Evolutionary conservation across 2,329 filamentous ascomycete species (phyloP), one percentile per base, ranked within the genome.

Genomic region (Diaporthe humulicola): DNA sequence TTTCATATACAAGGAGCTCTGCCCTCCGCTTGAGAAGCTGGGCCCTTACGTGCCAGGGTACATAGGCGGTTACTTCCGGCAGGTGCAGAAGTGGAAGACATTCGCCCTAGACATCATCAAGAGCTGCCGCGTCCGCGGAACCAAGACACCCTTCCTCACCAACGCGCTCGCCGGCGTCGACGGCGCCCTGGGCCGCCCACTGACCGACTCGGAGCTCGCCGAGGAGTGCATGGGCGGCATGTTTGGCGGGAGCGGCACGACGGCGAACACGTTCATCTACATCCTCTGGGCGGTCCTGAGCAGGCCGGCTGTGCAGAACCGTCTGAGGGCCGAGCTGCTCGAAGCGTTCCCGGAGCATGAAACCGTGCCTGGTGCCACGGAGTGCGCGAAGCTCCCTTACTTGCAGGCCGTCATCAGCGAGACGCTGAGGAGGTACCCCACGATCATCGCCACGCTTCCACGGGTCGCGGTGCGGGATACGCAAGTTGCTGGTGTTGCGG

Each of bases 241-340:
- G 60, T 64, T 64, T 15, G 60, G 60, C n/a, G 40, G 60, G n/a
- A 66, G 60, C 19, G 60, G 40, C 17, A 66, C 60, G 14, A 66
- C 40, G 6, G 60, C 60, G 9, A 66, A 66, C 60, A 66, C 25
- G 2, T 66, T 48, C 2, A 17, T 48, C 60, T 48, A 66, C 1
- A 14, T 66, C 9, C 60, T 66, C 19, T 66, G 60, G 60, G 40
- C 25, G 8, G 60, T 66, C 9, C 40, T 66, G 17, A 30, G 38
- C 40, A 9, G 17, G 17, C 60, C 60, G 15, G 28, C 14, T 3
- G 60, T 48, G 60, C 60, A 66, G 17, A 28, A 17, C 19, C 60
- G 40, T 10, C n/a, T 33, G 60, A 33, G 40, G 6, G 40, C 40
- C 12, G 60, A 66, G 60, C 60, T 66, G 25, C 40, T 66, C 6